A percentile compares a stretch with the other conserved stretches of the same genome.
phyloP scores from a whole-genome alignment of 2,329 filamentous ascomycete genomes.

The Pezicula neosporulosa region DNA sequence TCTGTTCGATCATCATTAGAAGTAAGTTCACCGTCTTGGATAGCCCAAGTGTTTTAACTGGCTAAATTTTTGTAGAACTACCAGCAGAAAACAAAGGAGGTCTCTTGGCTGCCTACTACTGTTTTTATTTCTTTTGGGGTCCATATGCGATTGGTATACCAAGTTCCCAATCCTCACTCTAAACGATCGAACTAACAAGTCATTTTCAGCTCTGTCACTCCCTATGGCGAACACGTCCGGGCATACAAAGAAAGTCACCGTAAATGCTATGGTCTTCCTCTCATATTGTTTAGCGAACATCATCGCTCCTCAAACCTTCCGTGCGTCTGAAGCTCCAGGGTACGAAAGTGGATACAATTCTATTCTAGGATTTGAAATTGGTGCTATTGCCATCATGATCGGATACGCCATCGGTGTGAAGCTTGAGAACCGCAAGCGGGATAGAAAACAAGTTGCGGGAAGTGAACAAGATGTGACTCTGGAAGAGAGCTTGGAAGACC shows the following conservation, averaged over 20 bases:
- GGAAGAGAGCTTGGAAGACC: background rate
- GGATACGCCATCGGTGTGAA: background rate
- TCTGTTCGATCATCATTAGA: background rate
- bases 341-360: background rate
- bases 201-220: background rate
- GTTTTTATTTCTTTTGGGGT: slow-evolving; percentile 1
- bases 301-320: background rate
- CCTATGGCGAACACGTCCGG: background rate
- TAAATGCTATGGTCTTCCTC: background rate
- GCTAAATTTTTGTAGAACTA: background rate
- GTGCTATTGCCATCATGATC: background rate
- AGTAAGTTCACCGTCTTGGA: background rate
- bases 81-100: background rate
- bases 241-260: background rate
- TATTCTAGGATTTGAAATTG: background rate
- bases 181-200: background rate
- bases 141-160: background rate
- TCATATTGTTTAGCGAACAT: background rate
- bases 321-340: background rate
- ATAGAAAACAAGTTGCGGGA: background rate
- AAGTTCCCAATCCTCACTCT: background rate
- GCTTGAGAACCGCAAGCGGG: background rate
- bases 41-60: background rate
- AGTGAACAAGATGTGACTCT: background rate
- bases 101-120: background rate